Conservation (phyloP, 2,329 filamentous ascomycete species). For the Sclerotinia sclerotiorum region DNA sequence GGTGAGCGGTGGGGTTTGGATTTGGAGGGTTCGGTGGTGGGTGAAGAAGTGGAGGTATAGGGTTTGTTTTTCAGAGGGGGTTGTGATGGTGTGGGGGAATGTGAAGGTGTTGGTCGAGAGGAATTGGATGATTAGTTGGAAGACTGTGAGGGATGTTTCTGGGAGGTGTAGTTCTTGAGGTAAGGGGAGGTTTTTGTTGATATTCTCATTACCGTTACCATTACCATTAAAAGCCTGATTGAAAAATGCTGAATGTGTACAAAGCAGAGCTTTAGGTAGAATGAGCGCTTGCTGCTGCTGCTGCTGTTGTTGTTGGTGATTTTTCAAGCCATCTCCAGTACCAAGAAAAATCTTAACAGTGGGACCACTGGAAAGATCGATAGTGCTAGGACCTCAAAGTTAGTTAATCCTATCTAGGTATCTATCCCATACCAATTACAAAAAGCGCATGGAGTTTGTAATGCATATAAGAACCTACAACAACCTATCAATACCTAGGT, state of each 20-base stretch:
- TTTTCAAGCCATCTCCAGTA: background rate
- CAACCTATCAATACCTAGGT: too few species aligned
- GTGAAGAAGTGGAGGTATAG: constrained; percentile 14
- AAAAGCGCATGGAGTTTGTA: too few species aligned
- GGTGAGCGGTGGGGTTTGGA: background rate
- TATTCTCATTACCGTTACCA: constrained; percentile 21
- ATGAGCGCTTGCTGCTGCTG: constrained; percentile 3
- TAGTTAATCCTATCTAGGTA: background rate
- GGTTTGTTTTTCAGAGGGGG: background rate
- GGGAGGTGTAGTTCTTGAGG: constrained; percentile 20
- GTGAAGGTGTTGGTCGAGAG: constrained; percentile 21
- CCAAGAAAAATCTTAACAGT: constrained; percentile 24
- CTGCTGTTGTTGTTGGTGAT: background rate
- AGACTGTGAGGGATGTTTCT: constrained; percentile 19
- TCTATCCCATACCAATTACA: rapidly evolving
- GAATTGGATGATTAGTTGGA: constrained; percentile 27
- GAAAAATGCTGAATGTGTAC: constrained; percentile 26
- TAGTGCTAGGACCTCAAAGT: background rate
- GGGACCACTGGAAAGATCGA: constrained; percentile 15
- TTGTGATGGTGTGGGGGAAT: background rate
- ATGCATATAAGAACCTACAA: too few species aligned
- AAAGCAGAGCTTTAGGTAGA: constrained; percentile 24
- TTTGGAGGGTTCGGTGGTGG: constrained; percentile 19
- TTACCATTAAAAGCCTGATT: constrained; percentile 27
- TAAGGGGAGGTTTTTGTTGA: constrained; percentile 13